Evolutionary conservation across 352 stramenopile species (phyloP), one percentile per base, ranked within the genome.

Genomic region (Pythium vanterpoolii): DNA sequence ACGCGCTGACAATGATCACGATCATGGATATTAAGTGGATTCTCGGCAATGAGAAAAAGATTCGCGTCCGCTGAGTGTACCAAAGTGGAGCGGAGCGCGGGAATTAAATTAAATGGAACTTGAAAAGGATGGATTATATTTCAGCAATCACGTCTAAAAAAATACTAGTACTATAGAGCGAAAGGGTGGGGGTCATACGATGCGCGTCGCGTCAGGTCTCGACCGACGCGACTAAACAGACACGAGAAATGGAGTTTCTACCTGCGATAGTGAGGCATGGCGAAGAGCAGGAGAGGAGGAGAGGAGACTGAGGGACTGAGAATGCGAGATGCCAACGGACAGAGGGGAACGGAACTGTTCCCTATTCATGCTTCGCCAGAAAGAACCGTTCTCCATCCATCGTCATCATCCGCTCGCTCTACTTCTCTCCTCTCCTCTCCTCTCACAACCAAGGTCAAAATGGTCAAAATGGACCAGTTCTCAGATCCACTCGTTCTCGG

Each of bases 11-110:
- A 42, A 63, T 51, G 0, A 79, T 78, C 50, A 71, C 52, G 31
- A 83, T 87, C 30, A 18, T 83, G 13, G 74, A 83, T 46, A 82
- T 87, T 46, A 87, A 87, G 33, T 66, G 66, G 39, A 65, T 86
- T 26, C 56, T 86, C 18, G 66, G 66, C 26, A 71, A 69, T 1
- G 52, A 48, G 19, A 60, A 60, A n/a, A 51, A 51, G n/a, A 39
- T 60, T n/a, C 52, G 52, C 13, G 28, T 60, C 9, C 26, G 36
- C 27, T 60, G 44, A 38, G n/a, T n/a, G n/a, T n/a, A n/a, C n/a
- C n/a, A n/a, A n/a, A n/a, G n/a, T n/a, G n/a, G n/a, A n/a, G n/a
- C n/a, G n/a, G n/a, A n/a, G n/a, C n/a, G n/a, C n/a, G n/a, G n/a
- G n/a, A n/a, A n/a, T n/a, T n/a, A n/a, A n/a, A n/a, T n/a, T n/a